Conservation (phyloP, 2,329 filamentous ascomycete genomes). For the Cercospora berteroae region DNA sequence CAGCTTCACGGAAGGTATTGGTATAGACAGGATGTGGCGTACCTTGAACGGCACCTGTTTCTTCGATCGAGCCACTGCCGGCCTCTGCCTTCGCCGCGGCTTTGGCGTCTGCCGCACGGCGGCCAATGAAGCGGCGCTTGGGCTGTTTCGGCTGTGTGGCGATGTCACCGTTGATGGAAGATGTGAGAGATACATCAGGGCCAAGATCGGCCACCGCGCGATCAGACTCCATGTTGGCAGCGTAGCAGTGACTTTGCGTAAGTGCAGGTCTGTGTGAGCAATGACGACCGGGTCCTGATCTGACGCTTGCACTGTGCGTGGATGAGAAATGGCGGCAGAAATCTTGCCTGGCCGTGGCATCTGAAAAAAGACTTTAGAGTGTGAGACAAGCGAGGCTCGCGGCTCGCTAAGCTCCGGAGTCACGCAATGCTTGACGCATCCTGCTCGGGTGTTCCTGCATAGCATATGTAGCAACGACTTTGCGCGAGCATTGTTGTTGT, state of each 20-base stretch:
- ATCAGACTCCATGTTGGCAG: constrained; percentile 69
- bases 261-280: not conserved
- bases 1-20: not conserved
- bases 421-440: not conserved
- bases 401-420: constrained; percentile 2
- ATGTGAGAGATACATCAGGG: constrained; percentile 52
- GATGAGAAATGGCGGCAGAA: not conserved
- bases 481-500: not conserved
- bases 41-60: constrained; percentile 69
- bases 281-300: not conserved
- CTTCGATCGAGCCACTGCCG: constrained; percentile 46
- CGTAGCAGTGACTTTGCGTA: not conserved
- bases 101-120: constrained; percentile 67
- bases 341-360: not conserved
- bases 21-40: constrained; percentile 26
- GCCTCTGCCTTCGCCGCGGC: constrained; percentile 47
- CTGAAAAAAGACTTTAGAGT: not conserved
- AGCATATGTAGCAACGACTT: not conserved
- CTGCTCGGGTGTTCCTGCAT: not conserved
- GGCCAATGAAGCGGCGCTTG: constrained; percentile 87
- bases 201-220: constrained; percentile 68
- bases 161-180: constrained; percentile 49
- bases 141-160: constrained; percentile 63
- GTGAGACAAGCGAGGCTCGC: not conserved
- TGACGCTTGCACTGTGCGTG: not conserved